phyloP scores from a whole-genome alignment of 2,329 filamentous ascomycete species.

The Gremmenia infestans region DNA sequence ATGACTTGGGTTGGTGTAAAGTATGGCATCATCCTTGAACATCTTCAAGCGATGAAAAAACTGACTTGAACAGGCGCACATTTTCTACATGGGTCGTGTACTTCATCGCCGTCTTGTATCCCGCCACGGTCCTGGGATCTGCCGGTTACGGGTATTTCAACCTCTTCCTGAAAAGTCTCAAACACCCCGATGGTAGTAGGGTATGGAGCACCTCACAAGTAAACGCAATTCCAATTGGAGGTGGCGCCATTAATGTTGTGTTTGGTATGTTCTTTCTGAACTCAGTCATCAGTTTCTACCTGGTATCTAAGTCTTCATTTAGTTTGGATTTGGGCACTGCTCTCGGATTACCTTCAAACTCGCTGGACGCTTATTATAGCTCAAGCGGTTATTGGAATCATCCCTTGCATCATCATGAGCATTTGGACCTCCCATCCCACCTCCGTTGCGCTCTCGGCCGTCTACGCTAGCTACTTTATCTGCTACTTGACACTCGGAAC shows the following conservation, averaged over 20 bases:
- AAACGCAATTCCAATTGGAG: conserved; percentile 45
- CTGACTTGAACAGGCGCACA: conserved; percentile 33
- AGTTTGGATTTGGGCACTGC: conserved; percentile 50
- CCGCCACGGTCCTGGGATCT: conserved; percentile 40
- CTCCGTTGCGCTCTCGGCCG: conserved; percentile 39
- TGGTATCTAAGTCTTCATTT: background rate
- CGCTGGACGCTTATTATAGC: conserved; percentile 46
- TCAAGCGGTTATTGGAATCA: conserved; percentile 43
- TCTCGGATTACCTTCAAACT: conserved; percentile 45
- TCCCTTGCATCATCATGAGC: conserved; percentile 47
- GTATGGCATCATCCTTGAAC: background rate
- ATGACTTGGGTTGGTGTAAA: conserved; percentile 38
- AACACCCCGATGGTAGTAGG: conserved; percentile 34
- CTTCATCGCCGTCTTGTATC: conserved; percentile 41
- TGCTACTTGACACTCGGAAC: conserved; percentile 44
- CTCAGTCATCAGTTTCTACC: background rate
- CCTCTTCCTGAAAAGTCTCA: conserved; percentile 39
- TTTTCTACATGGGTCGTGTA: conserved; percentile 42
- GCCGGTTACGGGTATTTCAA: conserved; percentile 44
- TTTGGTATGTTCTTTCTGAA: conserved; percentile 24
- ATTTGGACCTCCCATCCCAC: conserved; percentile 45
- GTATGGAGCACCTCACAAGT: conserved; percentile 41
- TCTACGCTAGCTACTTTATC: conserved; percentile 49
- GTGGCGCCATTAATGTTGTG: conserved; percentile 43
- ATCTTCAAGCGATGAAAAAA: conserved; percentile 3